phyloP scores from a whole-genome alignment of 176 grass and related monocot genomes.

The Alloteropsis semialata region DNA sequence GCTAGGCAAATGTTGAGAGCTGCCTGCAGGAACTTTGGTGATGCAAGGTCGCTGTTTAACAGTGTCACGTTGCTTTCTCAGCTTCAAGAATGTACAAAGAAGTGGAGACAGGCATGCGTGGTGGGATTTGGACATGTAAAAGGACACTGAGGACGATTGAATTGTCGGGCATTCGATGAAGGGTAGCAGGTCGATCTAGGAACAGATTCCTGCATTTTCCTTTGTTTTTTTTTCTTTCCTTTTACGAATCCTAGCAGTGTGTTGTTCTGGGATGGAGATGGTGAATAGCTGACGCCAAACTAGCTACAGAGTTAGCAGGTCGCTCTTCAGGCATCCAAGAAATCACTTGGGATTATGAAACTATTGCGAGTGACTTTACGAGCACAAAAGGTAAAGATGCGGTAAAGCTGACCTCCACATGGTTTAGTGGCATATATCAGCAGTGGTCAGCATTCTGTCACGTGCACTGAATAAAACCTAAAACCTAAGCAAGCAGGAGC shows the following conservation, averaged over 20 bases:
- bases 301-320: conserved; percentile 3
- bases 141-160: conserved; percentile 27
- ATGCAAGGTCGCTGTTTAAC: conserved; percentile 30
- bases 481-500: conserved; percentile 5
- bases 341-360: conserved; percentile 4
- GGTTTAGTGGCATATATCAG: conserved; percentile 39
- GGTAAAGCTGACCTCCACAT: conserved; percentile 38
- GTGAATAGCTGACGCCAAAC: background rate
- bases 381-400: conserved; percentile 20
- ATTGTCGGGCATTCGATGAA: conserved; percentile 12
- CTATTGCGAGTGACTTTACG: conserved; percentile 16
- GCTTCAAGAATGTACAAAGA: conserved; percentile 33
- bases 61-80: conserved; percentile 13
- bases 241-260: background rate
- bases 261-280: background rate
- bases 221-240: background rate
- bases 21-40: conserved; percentile 4
- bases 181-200: background rate
- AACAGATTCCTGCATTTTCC: background rate
- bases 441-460: conserved; percentile 34
- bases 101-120: conserved; percentile 34
- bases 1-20: conserved; percentile 11
- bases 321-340: conserved; percentile 19
- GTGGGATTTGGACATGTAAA: conserved; percentile 40
- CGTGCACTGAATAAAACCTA: background rate